Evolutionary conservation across 1,139 yeast species (phyloP), one percentile per base, ranked within the genome.

Genomic region (Yamadazyma atmosphaerica): DNA sequence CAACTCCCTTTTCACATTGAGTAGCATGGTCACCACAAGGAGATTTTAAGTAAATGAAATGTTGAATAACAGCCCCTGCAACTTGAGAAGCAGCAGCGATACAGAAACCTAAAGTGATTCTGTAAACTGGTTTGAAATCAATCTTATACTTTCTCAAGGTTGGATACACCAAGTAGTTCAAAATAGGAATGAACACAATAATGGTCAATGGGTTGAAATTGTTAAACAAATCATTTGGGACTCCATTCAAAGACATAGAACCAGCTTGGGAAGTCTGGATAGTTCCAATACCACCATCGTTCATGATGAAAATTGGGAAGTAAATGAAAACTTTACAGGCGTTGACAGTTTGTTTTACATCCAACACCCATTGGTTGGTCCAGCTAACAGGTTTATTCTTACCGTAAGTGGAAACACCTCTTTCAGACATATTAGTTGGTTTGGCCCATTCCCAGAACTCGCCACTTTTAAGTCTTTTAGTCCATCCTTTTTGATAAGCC

Each of bases 141-240:
- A 68, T 65, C 34, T 62, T 65, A 41, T 56, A 58, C 51, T 60
- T 72, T 63, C 86, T 73, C 41, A 81, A 62, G n/a, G 66, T 38
- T 41, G 90, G 89, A 54, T 83, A 82, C 2, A 83, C 38, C 12
- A 65, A 46, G 45, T 72, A 70, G 53, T 83, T 86, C 51, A 79
- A 69, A 42, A 83, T 65, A 41, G 89, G 89, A 48, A 83, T 80
- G 47, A 80, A 63, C 18, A 82, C 62, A 48, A 83, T 77, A 44
- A 83, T 78, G 15, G 86, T 77, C 47, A 83, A 66, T 24, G 88
- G 84, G 55, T 83, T 83, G 59, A 83, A 79, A 47, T 80, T 81
- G 57, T 73, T 77, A 58, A 81, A 76, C 54, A 83, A 70, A 66
- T 82, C 89, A 52, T 83, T 83, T 46, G 89, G 89, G 45, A 83